Percentiles rank a stretch among this genome's conserved stretches.
Conservation (phyloP, 345 rosid genomes). For the Hevea brasiliensis region DNA sequence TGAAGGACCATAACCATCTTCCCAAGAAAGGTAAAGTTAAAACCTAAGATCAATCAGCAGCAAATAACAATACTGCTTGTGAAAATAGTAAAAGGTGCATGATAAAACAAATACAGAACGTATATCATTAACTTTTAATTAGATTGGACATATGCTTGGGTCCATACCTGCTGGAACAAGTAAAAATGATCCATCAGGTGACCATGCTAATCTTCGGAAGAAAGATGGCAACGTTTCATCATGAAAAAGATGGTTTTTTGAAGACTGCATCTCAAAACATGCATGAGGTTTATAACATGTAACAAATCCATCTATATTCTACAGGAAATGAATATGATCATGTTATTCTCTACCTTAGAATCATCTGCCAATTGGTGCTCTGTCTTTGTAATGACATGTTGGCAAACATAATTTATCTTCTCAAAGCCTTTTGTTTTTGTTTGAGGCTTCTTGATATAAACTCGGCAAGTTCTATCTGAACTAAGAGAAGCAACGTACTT, state of each 20-base stretch:
- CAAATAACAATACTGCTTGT: neutral
- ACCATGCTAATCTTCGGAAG: slow-evolving; percentile 97
- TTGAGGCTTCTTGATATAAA: slow-evolving; percentile 71
- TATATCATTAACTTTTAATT: too few species aligned
- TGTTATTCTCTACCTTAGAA: slow-evolving; percentile 52
- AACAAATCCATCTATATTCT: slow-evolving; percentile 10
- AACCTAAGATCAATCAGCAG: neutral
- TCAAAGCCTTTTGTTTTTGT: slow-evolving; percentile 62
- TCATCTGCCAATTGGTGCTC: slow-evolving; percentile 61
- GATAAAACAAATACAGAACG: neutral
- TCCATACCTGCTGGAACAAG: slow-evolving; percentile 81
- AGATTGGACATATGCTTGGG: neutral
- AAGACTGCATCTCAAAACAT: slow-evolving; percentile 43
- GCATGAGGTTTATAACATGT: slow-evolving; percentile 1
- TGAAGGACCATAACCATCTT: neutral
- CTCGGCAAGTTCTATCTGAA: slow-evolving; percentile 92
- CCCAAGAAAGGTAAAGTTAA: neutral
- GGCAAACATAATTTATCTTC: slow-evolving; percentile 68
- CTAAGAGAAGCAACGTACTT: slow-evolving; percentile 87
- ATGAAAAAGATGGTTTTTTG: slow-evolving; percentile 77
- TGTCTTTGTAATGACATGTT: slow-evolving; percentile 73
- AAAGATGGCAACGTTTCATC: slow-evolving; percentile 95
- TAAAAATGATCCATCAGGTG: slow-evolving; percentile 96
- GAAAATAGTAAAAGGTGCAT: neutral
- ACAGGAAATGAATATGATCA: slow-evolving; percentile 16